A percentile compares a stretch with the other conserved stretches of the same genome.
phyloP scores from a whole-genome alignment of 345 rosid species.

The Erodium maritimum region DNA sequence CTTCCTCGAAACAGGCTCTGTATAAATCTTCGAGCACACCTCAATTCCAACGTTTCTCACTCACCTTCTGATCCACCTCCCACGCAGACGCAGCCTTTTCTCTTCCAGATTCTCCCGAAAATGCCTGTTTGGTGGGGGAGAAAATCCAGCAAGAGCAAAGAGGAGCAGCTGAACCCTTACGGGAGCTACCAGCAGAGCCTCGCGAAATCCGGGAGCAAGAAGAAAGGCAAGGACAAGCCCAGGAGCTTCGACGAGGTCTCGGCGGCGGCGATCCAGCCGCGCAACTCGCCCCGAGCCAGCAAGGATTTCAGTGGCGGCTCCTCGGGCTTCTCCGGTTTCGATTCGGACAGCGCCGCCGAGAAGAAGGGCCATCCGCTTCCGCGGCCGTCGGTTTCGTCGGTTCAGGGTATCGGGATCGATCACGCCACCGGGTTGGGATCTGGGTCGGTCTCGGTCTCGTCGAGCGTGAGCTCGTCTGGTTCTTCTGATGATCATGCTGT shows the following conservation, averaged over 20 bases:
- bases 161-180: conserved; percentile 18
- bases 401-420: conserved; percentile 20
- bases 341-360: conserved; percentile 53
- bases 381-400: conserved; percentile 33
- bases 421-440: conserved; percentile 31
- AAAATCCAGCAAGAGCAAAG: conserved; percentile 49
- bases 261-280: conserved; percentile 7
- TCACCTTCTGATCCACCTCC: too few species aligned
- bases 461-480: conserved; percentile 78
- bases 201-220: conserved; percentile 10
- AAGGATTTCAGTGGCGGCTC: conserved; percentile 34
- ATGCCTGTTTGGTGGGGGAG: conserved; percentile 85
- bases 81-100: too few species aligned
- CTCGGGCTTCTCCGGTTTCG: conserved; percentile 60
- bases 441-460: conserved; percentile 61
- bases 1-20: too few species aligned
- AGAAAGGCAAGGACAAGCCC: conserved; percentile 18
- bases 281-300: conserved; percentile 39
- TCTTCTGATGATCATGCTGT: conserved; percentile 59
- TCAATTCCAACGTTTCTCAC: too few species aligned
- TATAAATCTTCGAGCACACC: too few species aligned
- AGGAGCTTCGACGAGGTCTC: conserved; percentile 25
- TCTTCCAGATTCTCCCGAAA: conserved; percentile 1
- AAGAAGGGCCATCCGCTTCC: conserved; percentile 71
- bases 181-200: conserved; percentile 11